A percentile compares a stretch with the other conserved stretches of the same genome.
Conservation (phyloP, 1,139 yeast species). For the Yamadazyma pseudoaaseri region DNA sequence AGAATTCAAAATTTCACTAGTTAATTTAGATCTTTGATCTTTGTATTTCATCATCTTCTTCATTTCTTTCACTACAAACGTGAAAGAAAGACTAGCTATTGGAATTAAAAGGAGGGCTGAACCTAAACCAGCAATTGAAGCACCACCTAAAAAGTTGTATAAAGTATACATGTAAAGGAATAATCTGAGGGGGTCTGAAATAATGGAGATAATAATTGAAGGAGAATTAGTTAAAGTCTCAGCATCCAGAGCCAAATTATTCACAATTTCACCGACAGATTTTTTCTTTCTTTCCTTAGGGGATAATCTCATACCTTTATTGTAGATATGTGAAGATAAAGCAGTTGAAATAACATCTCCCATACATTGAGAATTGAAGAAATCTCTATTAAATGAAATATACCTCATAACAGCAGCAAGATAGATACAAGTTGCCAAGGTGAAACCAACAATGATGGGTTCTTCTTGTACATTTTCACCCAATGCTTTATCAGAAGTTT, state of each 20-base stretch:
- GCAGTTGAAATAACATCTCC: constrained; percentile 21
- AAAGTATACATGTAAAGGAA: constrained; percentile 27
- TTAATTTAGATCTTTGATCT: constrained; percentile 37
- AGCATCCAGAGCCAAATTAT: constrained; percentile 39
- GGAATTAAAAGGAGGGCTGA: constrained; percentile 36
- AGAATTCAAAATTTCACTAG: constrained; percentile 39
- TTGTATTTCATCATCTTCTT: constrained; percentile 27
- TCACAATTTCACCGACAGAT: constrained; percentile 41
- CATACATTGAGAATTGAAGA: constrained; percentile 18
- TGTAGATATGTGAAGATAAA: constrained; percentile 30
- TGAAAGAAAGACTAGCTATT: constrained; percentile 28
- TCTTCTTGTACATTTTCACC: constrained; percentile 14
- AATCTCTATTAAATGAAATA: constrained; percentile 26
- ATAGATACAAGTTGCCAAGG: constrained; percentile 29
- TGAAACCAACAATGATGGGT: constrained; percentile 30
- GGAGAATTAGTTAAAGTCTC: constrained; percentile 23
- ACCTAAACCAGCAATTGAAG: constrained; percentile 36
- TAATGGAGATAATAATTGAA: constrained; percentile 23
- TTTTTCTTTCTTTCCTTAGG: constrained; percentile 38
- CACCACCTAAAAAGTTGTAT: constrained; percentile 29
- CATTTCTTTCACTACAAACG: constrained; percentile 26
- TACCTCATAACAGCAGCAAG: constrained; percentile 23
- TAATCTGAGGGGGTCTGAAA: constrained; percentile 32
- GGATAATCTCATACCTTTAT: constrained; percentile 34
- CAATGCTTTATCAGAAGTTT: neutral